Conservation (phyloP, 805 yeast species). For the Cyberlindnera galapagoensis region DNA sequence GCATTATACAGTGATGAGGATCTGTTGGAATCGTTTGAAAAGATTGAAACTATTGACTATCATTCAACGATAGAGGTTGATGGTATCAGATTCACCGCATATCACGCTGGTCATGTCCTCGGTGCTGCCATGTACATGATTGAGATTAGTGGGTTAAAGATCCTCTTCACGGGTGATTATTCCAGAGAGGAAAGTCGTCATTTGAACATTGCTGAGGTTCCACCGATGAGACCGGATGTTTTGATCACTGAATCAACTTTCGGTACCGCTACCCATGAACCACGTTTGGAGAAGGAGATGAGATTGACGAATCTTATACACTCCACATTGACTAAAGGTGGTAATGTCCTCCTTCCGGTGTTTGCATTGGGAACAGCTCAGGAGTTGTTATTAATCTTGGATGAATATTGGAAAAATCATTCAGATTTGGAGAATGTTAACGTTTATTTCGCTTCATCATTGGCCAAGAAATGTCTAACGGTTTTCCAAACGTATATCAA, state of each 20-base stretch:
- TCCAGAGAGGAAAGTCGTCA: slow-evolving; percentile 96
- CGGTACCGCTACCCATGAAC: slow-evolving; percentile 96
- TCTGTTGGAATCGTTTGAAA: slow-evolving; percentile 76
- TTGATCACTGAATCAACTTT: slow-evolving; percentile 93
- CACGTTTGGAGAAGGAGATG: slow-evolving; percentile 77
- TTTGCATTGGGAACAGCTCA: slow-evolving; percentile 97
- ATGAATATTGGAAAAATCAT: slow-evolving; percentile 89
- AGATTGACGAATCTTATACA: slow-evolving; percentile 79
- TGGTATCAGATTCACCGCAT: slow-evolving; percentile 94
- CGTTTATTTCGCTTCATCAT: slow-evolving; percentile 84
- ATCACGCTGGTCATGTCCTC: slow-evolving; percentile 98
- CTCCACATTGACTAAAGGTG: slow-evolving; percentile 78
- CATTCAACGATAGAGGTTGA: slow-evolving; percentile 93
- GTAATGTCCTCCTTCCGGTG: slow-evolving; percentile 86
- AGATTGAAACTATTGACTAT: slow-evolving; percentile 89
- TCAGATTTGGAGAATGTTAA: slow-evolving; percentile 77
- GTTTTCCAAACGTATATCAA: slow-evolving; percentile 94
- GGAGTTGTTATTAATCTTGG: slow-evolving; percentile 81
- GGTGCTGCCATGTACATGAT: slow-evolving; percentile 98
- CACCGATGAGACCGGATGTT: slow-evolving; percentile 80
- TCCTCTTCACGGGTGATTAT: slow-evolving; percentile 93
- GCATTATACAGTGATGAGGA: slow-evolving; percentile 84
- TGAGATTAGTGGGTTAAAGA: slow-evolving; percentile 87
- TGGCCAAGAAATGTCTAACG: slow-evolving; percentile 95
- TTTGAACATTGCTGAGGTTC: slow-evolving; percentile 90